phyloP scores from a whole-genome alignment of 495 filamentous ascomycete species.

The Daldinia bambusicola region DNA sequence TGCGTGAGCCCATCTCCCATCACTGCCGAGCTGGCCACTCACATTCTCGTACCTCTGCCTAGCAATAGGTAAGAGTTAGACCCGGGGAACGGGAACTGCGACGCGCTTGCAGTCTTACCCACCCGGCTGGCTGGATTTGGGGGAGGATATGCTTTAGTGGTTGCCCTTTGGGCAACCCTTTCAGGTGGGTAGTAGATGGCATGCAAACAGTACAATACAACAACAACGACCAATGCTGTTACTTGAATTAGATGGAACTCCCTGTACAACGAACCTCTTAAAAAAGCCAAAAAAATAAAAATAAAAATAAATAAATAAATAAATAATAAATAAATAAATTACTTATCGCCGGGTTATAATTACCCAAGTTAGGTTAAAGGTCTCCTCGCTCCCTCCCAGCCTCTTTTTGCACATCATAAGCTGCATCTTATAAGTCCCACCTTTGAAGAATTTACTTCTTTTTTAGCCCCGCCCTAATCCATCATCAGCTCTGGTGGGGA shows the following conservation, averaged over 20 bases:
- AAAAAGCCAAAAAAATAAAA: background rate
- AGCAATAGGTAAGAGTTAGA: conserved; percentile 35
- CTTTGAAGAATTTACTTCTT: background rate
- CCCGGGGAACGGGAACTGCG: conserved; percentile 40
- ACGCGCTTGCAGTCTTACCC: conserved; percentile 26
- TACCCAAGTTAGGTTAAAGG: background rate
- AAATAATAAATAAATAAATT: no score
- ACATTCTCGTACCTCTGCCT: conserved; percentile 26
- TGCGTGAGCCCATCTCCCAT: conserved; percentile 39
- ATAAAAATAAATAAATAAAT: no score
- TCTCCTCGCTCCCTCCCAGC: background rate
- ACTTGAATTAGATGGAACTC: background rate
- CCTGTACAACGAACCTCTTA: background rate
- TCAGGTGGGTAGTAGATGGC: conserved; percentile 3
- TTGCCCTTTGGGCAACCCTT: conserved; percentile 1
- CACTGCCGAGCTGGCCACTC: conserved; percentile 40
- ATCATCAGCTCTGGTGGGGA: conserved; percentile 31
- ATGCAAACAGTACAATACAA: conserved; percentile 7
- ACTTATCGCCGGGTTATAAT: background rate
- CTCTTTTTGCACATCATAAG: background rate
- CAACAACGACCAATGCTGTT: background rate
- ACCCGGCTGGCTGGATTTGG: conserved; percentile 9
- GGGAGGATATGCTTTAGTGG: conserved; percentile 12
- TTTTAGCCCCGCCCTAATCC: conserved; percentile 17
- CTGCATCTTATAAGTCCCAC: conserved; percentile 1